Base-by-base conservation (phyloP, 495 filamentous ascomycete species). In the Penicillium salamii region DNA sequence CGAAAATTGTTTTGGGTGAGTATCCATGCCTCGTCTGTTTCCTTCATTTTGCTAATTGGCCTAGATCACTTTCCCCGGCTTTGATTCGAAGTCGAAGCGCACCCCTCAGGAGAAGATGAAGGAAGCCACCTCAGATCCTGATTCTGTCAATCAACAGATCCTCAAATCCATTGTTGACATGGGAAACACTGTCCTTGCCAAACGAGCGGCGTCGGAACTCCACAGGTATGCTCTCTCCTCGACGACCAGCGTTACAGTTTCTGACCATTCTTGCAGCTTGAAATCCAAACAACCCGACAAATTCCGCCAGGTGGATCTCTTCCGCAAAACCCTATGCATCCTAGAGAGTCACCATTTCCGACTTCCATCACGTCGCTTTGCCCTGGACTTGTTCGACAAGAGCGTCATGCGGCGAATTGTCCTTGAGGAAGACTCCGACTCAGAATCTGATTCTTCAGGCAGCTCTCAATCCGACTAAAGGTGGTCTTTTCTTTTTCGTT, bases 361-460 rank as follows among this genome's bases (percentile, higher is more conserved):
- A 24, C 76, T 97, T 18, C 83, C 82, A 5, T 84, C 90, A 40
- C 85, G 92, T 34, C 86, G 89, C 34, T 91, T 95, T 66, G 84
- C 96, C 28, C 83, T 97, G 41, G 91, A 97, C 63, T 71, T 97
- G 19, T 98, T 97, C 65, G 92, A 97, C 55, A 91, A 89, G 68
- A 82, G 77, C 29, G 89, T 97, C 21, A 73, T 97, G 66, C 75
- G 90, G 55, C 80, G 82, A 34, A 88, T 97, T 45, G 85, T 97
- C 26, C 66, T 86, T 5, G 81, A 83, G 41, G 84, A 87, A 43
- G 83, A 85, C 14, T 77, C 71, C 3, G 77, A 76, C 19, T 66
- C 63, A 1, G 70, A 74, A 32, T 67, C 63, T 0, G 70, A 74
- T 7, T 62, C 58, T 1, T 65, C 62, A 6, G 15, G 15, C 14